A percentile compares a stretch with the other conserved stretches of the same genome.
phyloP scores from a whole-genome alignment of 129 eudicot genomes.

The Arctium minus region DNA sequence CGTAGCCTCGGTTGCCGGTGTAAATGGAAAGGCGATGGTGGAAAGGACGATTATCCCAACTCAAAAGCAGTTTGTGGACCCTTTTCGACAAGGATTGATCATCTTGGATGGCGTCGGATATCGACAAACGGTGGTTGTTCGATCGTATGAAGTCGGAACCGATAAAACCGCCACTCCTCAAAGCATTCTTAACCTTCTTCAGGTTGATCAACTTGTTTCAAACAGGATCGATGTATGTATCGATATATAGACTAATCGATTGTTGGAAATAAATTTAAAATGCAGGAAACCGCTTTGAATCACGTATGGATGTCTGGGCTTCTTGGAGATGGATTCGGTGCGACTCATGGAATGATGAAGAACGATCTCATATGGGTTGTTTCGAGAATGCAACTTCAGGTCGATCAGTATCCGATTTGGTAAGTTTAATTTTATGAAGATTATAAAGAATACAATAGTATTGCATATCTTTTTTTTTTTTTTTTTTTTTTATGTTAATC shows the following conservation, averaged over 20 bases:
- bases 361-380: conserved; percentile 88
- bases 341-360: conserved; percentile 78
- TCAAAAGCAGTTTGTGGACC: conserved; percentile 55
- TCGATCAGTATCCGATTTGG: conserved; percentile 86
- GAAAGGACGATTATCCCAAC: conserved; percentile 55
- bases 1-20: conserved; percentile 9
- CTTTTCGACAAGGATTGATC: conserved; percentile 59
- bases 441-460: too few relatives aligned
- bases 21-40: conserved; percentile 20
- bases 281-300: conserved; percentile 89
- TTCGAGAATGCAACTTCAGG: conserved; percentile 74
- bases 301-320: conserved; percentile 90
- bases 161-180: conserved; percentile 68
- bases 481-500: too few relatives aligned
- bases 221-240: background rate
- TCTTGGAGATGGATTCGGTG: conserved; percentile 82
- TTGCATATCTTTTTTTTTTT: too few relatives aligned
- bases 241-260: too few relatives aligned
- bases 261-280: background rate
- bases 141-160: conserved; percentile 77
- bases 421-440: background rate
- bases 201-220: conserved; percentile 28
- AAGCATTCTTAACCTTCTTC: conserved; percentile 65
- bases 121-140: conserved; percentile 59
- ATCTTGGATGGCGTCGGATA: conserved; percentile 62